phyloP scores from a whole-genome alignment of 2,329 filamentous ascomycete genomes.

The Calonectria henricotiae region DNA sequence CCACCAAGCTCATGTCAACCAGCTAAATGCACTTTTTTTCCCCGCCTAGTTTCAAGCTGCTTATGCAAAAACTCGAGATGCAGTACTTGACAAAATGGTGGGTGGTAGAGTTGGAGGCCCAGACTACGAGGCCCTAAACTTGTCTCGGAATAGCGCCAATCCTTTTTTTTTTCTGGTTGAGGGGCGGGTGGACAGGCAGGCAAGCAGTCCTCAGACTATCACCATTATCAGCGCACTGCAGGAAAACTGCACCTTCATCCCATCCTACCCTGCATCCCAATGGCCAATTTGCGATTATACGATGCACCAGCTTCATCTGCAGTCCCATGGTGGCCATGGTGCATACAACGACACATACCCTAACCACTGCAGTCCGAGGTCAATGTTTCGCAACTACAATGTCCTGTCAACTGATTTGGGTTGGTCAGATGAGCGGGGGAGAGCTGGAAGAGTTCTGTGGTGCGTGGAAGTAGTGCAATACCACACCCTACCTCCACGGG shows the following conservation, averaged over 20 bases:
- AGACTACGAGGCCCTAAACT: conserved; percentile 18
- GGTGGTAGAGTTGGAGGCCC: conserved; percentile 14
- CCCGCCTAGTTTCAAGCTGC: conserved; percentile 14
- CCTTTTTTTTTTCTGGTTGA: conserved; percentile 10
- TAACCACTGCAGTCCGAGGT: neutral
- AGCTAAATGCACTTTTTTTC: neutral
- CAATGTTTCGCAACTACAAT: conserved; percentile 11
- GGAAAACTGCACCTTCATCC: conserved; percentile 32
- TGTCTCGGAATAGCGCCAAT: conserved; percentile 22
- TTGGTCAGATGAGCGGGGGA: conserved; percentile 12
- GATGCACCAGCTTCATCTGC: conserved; percentile 8
- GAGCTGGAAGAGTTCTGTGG: neutral
- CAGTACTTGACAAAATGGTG: neutral
- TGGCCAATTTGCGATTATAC: conserved; percentile 3
- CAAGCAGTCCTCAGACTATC: conserved; percentile 1
- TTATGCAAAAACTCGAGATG: conserved; percentile 23
- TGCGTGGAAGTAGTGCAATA: conserved; percentile 3
- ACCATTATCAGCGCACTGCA: conserved; percentile 26
- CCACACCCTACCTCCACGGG: neutral
- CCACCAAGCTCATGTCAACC: neutral
- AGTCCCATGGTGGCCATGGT: conserved; percentile 18
- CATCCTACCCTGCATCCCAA: conserved; percentile 41
- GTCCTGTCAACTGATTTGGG: conserved; percentile 5
- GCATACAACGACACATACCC: conserved; percentile 6
- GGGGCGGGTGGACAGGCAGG: neutral